Percentiles rank a stretch among this genome's conserved stretches.
These are phyloP conservation scores for Aspergillus coremiiformis DNA, from an alignment of 495 filamentous ascomycete species.

Conservation along the genomic window DNA sequence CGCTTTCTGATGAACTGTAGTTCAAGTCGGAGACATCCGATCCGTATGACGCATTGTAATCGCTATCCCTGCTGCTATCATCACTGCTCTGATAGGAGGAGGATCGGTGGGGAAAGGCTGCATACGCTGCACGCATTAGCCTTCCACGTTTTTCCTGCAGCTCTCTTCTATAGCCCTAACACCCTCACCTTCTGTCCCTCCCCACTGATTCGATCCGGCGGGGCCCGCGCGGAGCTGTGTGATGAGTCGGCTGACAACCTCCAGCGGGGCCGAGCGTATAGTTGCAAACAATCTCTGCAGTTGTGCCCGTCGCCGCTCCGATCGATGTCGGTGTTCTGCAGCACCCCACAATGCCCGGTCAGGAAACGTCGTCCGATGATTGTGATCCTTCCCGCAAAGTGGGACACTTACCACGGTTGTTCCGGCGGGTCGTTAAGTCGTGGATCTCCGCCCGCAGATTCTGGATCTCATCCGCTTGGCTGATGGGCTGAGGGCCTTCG, in stretches of 20 bases:
- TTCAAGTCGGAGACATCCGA: not conserved
- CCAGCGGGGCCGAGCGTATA: constrained; percentile 33
- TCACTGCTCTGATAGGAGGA: constrained; percentile 7
- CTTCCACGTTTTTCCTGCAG: not conserved
- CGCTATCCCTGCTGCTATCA: constrained; percentile 7
- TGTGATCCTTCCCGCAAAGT: not conserved
- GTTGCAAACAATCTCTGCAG: constrained; percentile 35
- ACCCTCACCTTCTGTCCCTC: constrained; percentile 25
- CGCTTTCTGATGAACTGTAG: constrained; percentile 11
- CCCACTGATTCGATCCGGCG: constrained; percentile 23
- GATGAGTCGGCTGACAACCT: constrained; percentile 30
- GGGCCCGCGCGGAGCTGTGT: constrained; percentile 27
- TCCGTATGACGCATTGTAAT: constrained; percentile 11
- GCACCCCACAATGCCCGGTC: not conserved
- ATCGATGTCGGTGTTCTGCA: constrained; percentile 19
- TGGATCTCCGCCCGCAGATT: constrained; percentile 36
- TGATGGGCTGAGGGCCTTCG: constrained; percentile 34
- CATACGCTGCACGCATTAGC: not conserved
- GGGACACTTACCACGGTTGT: constrained; percentile 23
- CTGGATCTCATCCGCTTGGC: constrained; percentile 38
- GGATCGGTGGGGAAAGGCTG: not conserved
- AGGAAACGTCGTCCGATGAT: not conserved
- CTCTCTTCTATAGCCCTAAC: not conserved
- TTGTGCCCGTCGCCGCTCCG: constrained; percentile 26
- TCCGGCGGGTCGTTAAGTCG: constrained; percentile 25